Percentiles rank a stretch among this genome's conserved stretches.
phyloP scores from a whole-genome alignment of 345 rosid species.

The Pelargonium nanum region DNA sequence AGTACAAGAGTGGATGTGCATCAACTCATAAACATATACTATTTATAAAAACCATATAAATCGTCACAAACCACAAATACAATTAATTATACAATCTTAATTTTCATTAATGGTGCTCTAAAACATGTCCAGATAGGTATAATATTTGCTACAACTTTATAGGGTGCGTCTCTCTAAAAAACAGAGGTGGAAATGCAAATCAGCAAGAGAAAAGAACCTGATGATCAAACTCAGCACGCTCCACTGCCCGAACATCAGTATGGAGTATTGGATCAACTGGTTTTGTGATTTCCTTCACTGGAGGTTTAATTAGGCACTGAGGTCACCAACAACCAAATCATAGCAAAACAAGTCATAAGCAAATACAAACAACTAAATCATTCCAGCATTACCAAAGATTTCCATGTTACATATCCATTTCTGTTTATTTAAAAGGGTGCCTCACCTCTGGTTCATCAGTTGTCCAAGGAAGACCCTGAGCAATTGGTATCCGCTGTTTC shows the following conservation, averaged over 20 bases:
- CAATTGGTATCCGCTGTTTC: constrained; percentile 60
- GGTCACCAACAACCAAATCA: constrained; percentile 10
- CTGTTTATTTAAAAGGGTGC: not conserved
- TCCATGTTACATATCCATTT: not conserved
- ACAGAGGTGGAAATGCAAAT: too few species aligned
- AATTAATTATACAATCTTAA: too few species aligned
- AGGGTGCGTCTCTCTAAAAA: too few species aligned
- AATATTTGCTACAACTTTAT: too few species aligned
- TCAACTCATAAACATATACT: not conserved
- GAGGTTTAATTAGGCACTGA: constrained; percentile 61
- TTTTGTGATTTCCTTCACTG: constrained; percentile 59
- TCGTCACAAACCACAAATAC: too few species aligned
- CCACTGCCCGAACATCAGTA: constrained; percentile 68
- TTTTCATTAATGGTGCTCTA: too few species aligned
- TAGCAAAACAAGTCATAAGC: not conserved
- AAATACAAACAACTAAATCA: not conserved
- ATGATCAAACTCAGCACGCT: constrained; percentile 83
- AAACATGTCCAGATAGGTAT: too few species aligned
- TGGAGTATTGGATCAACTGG: constrained; percentile 65
- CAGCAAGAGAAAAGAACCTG: constrained; percentile 33
- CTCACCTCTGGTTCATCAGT: constrained; percentile 93
- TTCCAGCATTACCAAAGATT: not conserved
- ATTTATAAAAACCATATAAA: not conserved
- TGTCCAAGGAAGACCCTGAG: constrained; percentile 95
- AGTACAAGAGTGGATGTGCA: not conserved